Evolutionary conservation across 2,329 filamentous ascomycete genomes (phyloP).

Genomic region (Coniochaeta sp.): DNA sequence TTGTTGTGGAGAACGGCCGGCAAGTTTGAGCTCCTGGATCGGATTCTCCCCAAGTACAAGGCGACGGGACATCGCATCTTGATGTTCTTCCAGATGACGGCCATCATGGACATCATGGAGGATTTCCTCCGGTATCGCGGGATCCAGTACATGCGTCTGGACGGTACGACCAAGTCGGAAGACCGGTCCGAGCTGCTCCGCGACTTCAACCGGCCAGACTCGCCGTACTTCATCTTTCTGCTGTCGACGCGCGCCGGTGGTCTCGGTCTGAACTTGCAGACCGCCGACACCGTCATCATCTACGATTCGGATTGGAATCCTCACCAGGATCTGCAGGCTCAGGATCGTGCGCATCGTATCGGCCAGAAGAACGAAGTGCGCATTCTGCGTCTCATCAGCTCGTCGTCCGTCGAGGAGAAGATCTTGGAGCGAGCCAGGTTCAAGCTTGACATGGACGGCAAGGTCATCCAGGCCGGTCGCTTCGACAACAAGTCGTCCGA

Average conservation of each 20-base stretch:
- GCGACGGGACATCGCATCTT: slow-evolving; percentile 87
- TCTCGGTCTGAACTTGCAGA: slow-evolving; percentile 93
- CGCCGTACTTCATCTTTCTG: slow-evolving; percentile 95
- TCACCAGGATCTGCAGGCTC: slow-evolving; percentile 96
- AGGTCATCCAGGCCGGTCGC: slow-evolving; percentile 97
- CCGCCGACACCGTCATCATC: slow-evolving; percentile 97
- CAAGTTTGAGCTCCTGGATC: slow-evolving; percentile 93
- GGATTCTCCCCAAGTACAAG: slow-evolving; percentile 88
- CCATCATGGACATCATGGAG: slow-evolving; percentile 99
- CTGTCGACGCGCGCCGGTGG: slow-evolving; percentile 98
- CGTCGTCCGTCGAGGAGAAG: slow-evolving; percentile 97
- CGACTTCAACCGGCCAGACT: slow-evolving; percentile 82
- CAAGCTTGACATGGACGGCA: slow-evolving; percentile 99
- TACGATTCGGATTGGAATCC: slow-evolving; percentile 99
- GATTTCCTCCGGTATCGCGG: slow-evolving; percentile 85
- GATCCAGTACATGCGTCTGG: slow-evolving; percentile 81
- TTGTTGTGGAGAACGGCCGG: slow-evolving; percentile 90
- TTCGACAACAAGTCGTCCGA: slow-evolving; percentile 99
- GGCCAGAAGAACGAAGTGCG: slow-evolving; percentile 99
- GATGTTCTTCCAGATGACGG: slow-evolving; percentile 99
- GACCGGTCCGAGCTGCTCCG: slow-evolving; percentile 87
- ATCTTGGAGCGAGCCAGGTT: slow-evolving; percentile 94
- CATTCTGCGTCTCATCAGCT: slow-evolving; percentile 90
- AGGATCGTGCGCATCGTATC: slow-evolving; percentile 99
- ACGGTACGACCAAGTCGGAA: slow-evolving; percentile 95